Evolutionary conservation across 495 filamentous ascomycete genomes (phyloP).

Genomic region (Penicillium coffeae): DNA sequence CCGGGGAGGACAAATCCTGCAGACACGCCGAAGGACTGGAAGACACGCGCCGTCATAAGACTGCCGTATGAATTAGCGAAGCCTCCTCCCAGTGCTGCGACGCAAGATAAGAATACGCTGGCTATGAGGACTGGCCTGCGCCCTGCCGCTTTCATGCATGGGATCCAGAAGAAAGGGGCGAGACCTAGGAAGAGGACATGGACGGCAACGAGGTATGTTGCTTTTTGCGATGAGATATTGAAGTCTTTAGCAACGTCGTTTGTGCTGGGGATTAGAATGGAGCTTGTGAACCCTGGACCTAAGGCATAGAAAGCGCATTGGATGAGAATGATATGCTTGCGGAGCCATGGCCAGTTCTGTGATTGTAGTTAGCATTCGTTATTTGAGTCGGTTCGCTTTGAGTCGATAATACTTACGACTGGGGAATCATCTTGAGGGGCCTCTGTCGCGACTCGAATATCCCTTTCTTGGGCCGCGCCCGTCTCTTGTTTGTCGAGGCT

Average conservation of each 20-base stretch:
- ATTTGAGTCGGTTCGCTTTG: too few relatives aligned
- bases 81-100: neutral
- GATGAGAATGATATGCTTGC: neutral
- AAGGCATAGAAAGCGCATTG: slow-evolving; percentile 1
- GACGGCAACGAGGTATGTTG: neutral
- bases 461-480: neutral
- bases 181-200: slow-evolving; percentile 2
- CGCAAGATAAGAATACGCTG: neutral
- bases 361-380: neutral
- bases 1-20: neutral
- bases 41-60: slow-evolving; percentile 1
- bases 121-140: neutral
- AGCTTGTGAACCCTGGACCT: neutral
- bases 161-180: neutral
- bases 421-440: neutral
- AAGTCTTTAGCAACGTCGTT: neutral
- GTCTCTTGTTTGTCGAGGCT: neutral
- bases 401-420: neutral
- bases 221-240: neutral
- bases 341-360: neutral
- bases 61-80: neutral
- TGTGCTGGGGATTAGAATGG: neutral
- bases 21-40: neutral
- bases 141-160: neutral
- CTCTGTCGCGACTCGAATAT: neutral